These are phyloP conservation scores for Lachancea sp. DNA, from an alignment of 805 yeast genomes.

Conservation along the genomic window DNA sequence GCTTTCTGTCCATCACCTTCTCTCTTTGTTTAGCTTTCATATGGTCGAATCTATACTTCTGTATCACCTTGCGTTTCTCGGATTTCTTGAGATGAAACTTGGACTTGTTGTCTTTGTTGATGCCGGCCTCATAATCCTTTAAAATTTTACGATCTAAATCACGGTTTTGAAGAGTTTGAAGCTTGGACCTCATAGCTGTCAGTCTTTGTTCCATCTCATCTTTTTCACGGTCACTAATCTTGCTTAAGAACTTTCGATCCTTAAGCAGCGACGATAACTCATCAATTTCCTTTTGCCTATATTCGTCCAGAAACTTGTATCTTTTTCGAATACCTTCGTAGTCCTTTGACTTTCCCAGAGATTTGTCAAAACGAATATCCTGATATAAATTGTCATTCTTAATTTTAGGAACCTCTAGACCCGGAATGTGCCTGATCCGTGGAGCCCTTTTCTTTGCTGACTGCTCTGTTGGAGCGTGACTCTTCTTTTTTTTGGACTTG, in stretches of 20 bases:
- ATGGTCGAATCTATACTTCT: slow-evolving; percentile 68
- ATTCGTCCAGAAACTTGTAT: slow-evolving; percentile 80
- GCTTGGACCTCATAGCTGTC: slow-evolving; percentile 59
- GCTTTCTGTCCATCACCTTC: slow-evolving; percentile 79
- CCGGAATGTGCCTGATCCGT: slow-evolving; percentile 67
- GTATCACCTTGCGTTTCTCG: slow-evolving; percentile 67
- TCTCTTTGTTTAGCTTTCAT: slow-evolving; percentile 70
- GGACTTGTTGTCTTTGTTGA: slow-evolving; percentile 45
- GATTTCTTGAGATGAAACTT: slow-evolving; percentile 58
- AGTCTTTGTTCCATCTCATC: slow-evolving; percentile 49
- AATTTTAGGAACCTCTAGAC: slow-evolving; percentile 41
- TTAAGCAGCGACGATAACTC: slow-evolving; percentile 52
- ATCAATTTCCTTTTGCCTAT: slow-evolving; percentile 65
- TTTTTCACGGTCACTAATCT: slow-evolving; percentile 40
- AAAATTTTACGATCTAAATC: slow-evolving; percentile 69
- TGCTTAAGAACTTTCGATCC: slow-evolving; percentile 42
- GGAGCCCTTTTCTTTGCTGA: slow-evolving; percentile 70
- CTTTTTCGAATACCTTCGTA: slow-evolving; percentile 59
- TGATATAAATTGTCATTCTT: slow-evolving; percentile 43
- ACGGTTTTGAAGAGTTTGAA: slow-evolving; percentile 62
- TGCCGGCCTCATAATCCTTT: slow-evolving; percentile 48
- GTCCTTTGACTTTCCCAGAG: slow-evolving; percentile 81
- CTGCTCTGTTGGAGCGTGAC: slow-evolving; percentile 84
- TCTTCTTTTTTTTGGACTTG: slow-evolving; percentile 38
- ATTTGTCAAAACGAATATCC: slow-evolving; percentile 88